A percentile compares a stretch with the other conserved stretches of the same genome.
Evolutionary conservation across 306 rosid species (phyloP).

Genomic region (Betula pendula): DNA sequence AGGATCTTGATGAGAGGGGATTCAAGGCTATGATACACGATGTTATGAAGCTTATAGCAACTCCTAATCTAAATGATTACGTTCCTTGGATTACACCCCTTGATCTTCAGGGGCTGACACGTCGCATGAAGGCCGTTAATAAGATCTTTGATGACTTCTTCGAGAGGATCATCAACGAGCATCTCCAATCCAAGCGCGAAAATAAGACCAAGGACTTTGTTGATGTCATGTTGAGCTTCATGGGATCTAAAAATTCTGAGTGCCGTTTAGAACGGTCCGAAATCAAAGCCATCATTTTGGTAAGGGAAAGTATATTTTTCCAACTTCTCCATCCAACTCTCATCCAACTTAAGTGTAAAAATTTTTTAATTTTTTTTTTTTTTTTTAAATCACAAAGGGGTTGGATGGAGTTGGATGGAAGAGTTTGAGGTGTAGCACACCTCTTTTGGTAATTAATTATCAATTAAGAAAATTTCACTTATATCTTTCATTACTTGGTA

Average conservation of each 20-base stretch:
- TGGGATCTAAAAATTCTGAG: conserved; percentile 44
- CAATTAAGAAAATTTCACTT: no score
- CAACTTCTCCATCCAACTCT: no score
- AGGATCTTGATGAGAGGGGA: conserved; percentile 50
- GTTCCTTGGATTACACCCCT: conserved; percentile 49
- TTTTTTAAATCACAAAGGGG: no score
- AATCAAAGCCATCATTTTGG: conserved; percentile 60
- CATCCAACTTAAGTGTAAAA: no score
- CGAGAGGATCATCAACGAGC: conserved; percentile 63
- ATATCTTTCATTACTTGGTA: no score
- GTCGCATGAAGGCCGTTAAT: conserved; percentile 38
- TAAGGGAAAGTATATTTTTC: no score
- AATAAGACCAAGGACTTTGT: conserved; percentile 57
- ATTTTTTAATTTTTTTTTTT: no score
- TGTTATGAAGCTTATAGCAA: conserved; percentile 30
- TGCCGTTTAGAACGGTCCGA: conserved; percentile 44
- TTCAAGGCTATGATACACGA: conserved; percentile 51
- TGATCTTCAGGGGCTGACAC: conserved; percentile 59
- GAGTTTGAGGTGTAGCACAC: no score
- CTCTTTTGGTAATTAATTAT: no score
- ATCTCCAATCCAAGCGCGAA: conserved; percentile 30
- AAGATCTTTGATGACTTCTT: conserved; percentile 56
- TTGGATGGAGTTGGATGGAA: no score
- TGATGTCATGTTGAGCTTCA: conserved; percentile 55
- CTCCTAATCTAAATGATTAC: conserved; percentile 49